Evolutionary conservation across 169 alveolate genomes (phyloP).

Genomic region (Plasmodium malariae): DNA sequence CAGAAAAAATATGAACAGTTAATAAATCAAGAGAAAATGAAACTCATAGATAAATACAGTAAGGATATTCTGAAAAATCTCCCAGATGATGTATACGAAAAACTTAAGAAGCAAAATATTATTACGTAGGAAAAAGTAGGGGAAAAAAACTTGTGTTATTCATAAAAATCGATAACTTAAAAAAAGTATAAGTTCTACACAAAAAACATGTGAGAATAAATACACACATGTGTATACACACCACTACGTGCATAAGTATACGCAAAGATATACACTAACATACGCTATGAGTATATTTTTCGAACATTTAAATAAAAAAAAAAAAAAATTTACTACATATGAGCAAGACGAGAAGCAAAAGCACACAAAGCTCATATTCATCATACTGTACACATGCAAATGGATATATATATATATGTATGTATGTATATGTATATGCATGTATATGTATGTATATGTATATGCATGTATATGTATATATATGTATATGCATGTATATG

Average conservation of each 20-base stretch:
- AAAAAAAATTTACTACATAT: too few species aligned
- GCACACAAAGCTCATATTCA: too few species aligned
- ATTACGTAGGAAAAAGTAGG: slow-evolving; percentile 8
- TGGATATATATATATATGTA: neutral
- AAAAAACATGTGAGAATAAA: neutral
- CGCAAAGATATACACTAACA: too few species aligned
- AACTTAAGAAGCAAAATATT: slow-evolving; percentile 27
- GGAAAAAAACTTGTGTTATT: neutral
- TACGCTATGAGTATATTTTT: too few species aligned
- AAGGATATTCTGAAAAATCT: slow-evolving; percentile 35
- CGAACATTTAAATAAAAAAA: too few species aligned
- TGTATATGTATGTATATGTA: neutral
- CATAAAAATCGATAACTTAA: neutral
- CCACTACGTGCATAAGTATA: too few species aligned
- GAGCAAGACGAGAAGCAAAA: too few species aligned
- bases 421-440: neutral
- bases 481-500: neutral
- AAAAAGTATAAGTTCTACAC: neutral
- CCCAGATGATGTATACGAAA: slow-evolving; percentile 57
- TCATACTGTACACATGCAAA: too few species aligned
- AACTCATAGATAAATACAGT: slow-evolving; percentile 53
- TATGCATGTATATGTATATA: neutral
- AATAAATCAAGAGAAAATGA: slow-evolving; percentile 50
- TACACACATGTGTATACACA: too few species aligned
- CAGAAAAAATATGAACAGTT: slow-evolving; percentile 54